These are phyloP conservation scores for Termitomyces sp. DNA, from an alignment of 768 basidiomycete genomes.

Conservation along the genomic window DNA sequence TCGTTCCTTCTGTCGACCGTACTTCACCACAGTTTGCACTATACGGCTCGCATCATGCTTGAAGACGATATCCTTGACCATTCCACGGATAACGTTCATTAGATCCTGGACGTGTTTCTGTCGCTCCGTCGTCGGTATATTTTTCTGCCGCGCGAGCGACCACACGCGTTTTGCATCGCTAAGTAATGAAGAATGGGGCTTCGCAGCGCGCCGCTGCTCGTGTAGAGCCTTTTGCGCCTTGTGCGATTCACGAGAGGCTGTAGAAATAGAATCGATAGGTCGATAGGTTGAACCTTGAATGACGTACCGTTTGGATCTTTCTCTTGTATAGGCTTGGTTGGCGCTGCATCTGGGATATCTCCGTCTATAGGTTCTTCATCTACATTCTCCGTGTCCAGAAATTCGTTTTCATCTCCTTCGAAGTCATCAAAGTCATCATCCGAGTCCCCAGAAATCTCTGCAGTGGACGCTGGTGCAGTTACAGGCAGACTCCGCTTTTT, in stretches of 20 bases:
- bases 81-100: constrained; percentile 72
- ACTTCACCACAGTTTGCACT: constrained; percentile 76
- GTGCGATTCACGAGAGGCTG: constrained; percentile 65
- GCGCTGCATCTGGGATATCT: constrained; percentile 19
- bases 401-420: constrained; percentile 27
- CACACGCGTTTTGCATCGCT: constrained; percentile 71
- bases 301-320: constrained; percentile 60
- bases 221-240: constrained; percentile 62
- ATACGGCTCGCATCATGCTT: constrained; percentile 92
- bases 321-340: constrained; percentile 14
- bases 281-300: constrained; percentile 9
- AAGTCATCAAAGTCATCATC: constrained; percentile 33
- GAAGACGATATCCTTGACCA: constrained; percentile 79
- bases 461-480: constrained; percentile 31
- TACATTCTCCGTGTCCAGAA: constrained; percentile 27
- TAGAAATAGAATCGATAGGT: background rate
- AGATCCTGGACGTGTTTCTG: constrained; percentile 69
- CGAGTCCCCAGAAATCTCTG: constrained; percentile 30
- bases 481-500: constrained; percentile 50
- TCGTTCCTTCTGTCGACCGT: constrained; percentile 69
- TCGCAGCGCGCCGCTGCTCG: constrained; percentile 68
- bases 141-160: constrained; percentile 70
- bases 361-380: constrained; percentile 26
- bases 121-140: constrained; percentile 63
- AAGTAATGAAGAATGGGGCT: constrained; percentile 70